Percentiles rank a stretch among this genome's conserved stretches.
phyloP scores from a whole-genome alignment of 352 stramenopile species.

The Globisporangium polare region DNA sequence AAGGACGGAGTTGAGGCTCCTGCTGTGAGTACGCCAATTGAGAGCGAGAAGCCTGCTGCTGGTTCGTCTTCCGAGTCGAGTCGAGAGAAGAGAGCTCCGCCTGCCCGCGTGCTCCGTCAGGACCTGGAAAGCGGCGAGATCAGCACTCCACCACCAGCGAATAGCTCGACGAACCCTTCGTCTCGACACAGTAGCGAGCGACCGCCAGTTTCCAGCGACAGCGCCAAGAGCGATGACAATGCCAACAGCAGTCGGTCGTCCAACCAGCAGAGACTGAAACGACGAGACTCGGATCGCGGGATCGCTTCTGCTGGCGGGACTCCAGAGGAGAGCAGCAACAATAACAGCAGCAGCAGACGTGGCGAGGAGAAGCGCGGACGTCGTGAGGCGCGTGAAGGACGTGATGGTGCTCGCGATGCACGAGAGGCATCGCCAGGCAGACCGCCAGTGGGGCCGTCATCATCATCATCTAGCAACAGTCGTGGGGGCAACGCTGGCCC shows the following conservation, averaged over 20 bases:
- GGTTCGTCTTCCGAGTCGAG: constrained; percentile 4
- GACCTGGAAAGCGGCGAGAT: constrained; percentile 59
- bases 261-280: constrained; percentile 12
- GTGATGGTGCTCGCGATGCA: constrained; percentile 7
- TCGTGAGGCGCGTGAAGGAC: constrained; percentile 19
- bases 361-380: constrained; percentile 32
- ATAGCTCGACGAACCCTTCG: background rate
- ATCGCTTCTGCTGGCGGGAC: background rate
- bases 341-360: constrained; percentile 18
- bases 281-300: constrained; percentile 24
- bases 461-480: background rate
- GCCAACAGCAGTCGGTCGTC: constrained; percentile 1
- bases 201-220: background rate
- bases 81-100: constrained; percentile 11
- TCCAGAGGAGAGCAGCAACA: constrained; percentile 3
- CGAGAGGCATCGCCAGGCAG: constrained; percentile 27
- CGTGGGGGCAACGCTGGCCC: constrained; percentile 12
- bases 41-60: constrained; percentile 1
- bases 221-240: background rate
- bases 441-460: constrained; percentile 4
- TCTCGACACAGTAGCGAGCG: constrained; percentile 14
- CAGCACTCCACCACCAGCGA: constrained; percentile 12
- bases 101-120: constrained; percentile 22
- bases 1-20: background rate
- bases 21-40: background rate